phyloP scores from a whole-genome alignment of 2,329 filamentous ascomycete genomes.

The Pseudogymnoascus destructans region DNA sequence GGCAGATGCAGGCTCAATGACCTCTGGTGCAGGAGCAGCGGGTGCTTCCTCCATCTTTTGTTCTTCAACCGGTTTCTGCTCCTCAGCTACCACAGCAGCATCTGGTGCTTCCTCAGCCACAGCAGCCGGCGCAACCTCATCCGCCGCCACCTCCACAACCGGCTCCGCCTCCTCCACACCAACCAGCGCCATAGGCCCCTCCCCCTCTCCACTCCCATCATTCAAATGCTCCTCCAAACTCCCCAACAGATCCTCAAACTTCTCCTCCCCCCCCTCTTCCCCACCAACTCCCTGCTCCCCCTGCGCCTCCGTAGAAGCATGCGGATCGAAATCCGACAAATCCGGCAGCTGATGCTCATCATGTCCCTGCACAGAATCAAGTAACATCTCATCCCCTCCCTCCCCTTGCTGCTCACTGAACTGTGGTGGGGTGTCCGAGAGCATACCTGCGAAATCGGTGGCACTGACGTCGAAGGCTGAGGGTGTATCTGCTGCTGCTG shows the following conservation, averaged over 20 bases:
- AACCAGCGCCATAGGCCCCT: not conserved
- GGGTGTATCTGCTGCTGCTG: not conserved
- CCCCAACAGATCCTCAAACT: constrained; percentile 31
- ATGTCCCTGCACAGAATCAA: not conserved
- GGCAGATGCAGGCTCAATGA: not conserved
- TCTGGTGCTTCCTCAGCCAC: not conserved
- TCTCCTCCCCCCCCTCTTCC: constrained; percentile 12
- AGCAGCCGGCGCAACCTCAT: not conserved
- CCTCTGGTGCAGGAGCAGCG: not conserved
- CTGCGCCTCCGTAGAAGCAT: not conserved
- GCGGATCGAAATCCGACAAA: not conserved
- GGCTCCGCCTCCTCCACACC: not conserved
- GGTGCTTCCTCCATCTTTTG: not conserved
- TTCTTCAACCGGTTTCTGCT: not conserved
- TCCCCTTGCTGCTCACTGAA: not conserved
- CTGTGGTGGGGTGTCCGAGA: not conserved
- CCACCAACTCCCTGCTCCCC: not conserved
- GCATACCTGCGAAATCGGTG: not conserved
- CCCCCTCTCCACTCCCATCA: not conserved
- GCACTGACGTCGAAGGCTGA: not conserved
- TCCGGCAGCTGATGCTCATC: not conserved
- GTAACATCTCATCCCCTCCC: not conserved
- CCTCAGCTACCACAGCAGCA: not conserved
- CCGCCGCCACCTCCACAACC: not conserved
- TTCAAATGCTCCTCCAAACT: constrained; percentile 33